phyloP scores from a whole-genome alignment of 2,329 filamentous ascomycete species.

The Microdochium bolleyi region DNA sequence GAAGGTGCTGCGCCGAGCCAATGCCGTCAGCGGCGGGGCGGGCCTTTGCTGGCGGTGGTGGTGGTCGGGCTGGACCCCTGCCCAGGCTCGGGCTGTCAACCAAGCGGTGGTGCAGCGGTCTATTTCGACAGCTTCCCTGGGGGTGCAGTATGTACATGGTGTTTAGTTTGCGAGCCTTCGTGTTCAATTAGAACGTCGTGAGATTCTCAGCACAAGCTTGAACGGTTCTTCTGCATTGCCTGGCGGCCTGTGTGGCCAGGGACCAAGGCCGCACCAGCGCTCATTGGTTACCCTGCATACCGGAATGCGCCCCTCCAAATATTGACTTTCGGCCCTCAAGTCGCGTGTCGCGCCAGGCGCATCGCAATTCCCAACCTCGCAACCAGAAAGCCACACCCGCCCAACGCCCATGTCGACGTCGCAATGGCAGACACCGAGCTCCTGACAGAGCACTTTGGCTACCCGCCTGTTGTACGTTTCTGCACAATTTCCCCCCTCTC shows the following conservation, averaged over 20 bases:
- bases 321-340: conserved; percentile 13
- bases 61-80: too few species aligned
- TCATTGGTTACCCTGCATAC: background rate
- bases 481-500: conserved; percentile 1
- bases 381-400: background rate
- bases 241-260: too few species aligned
- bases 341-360: conserved; percentile 1
- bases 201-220: too few species aligned
- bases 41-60: too few species aligned
- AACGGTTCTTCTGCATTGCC: background rate
- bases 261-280: too few species aligned
- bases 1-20: too few species aligned
- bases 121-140: background rate
- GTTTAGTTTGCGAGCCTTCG: background rate
- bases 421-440: conserved; percentile 51
- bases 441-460: conserved; percentile 91
- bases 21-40: too few species aligned
- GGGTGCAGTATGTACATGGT: too few species aligned
- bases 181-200: too few species aligned
- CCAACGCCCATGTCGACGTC: conserved; percentile 17
- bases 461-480: conserved; percentile 74
- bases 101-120: background rate
- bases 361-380: background rate
- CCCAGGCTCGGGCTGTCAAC: too few species aligned
- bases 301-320: conserved; percentile 11